Conservation (phyloP, 169 alveolate species). For the Amoebophrya sp. region DNA sequence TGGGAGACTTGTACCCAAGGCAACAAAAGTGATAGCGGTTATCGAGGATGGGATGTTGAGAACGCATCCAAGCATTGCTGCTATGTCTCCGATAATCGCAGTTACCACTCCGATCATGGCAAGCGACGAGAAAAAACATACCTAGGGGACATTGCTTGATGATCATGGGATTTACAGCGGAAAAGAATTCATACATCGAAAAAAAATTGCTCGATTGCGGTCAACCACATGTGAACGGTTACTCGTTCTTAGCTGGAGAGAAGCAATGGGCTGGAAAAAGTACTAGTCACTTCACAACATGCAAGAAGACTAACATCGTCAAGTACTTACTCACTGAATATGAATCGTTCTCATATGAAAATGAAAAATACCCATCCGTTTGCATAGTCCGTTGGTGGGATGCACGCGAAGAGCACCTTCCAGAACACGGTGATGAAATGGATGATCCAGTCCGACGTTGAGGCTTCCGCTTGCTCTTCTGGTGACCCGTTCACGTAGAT, state of each 20-base stretch:
- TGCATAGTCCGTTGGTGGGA: slow-evolving; percentile 47
- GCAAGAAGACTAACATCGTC: too few species aligned
- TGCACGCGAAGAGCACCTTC: slow-evolving; percentile 41
- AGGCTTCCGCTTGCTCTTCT: background rate
- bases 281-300: too few species aligned
- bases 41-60: slow-evolving; percentile 45
- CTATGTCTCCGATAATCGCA: slow-evolving; percentile 52
- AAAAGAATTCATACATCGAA: too few species aligned
- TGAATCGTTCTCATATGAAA: too few species aligned
- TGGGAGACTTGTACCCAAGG: slow-evolving; percentile 52
- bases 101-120: slow-evolving; percentile 45
- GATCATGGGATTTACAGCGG: too few species aligned
- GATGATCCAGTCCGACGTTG: slow-evolving; percentile 19
- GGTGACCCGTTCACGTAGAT: slow-evolving; percentile 29
- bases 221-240: too few species aligned
- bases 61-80: slow-evolving; percentile 54
- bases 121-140: too few species aligned
- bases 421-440: slow-evolving; percentile 43
- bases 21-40: slow-evolving; percentile 54
- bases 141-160: too few species aligned
- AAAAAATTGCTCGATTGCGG: too few species aligned
- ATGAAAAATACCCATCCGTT: slow-evolving; percentile 46
- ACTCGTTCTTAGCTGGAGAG: too few species aligned
- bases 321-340: too few species aligned
- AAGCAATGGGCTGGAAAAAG: too few species aligned